Conservation (phyloP, 805 yeast species). For the Jamesozyma hellenica region DNA sequence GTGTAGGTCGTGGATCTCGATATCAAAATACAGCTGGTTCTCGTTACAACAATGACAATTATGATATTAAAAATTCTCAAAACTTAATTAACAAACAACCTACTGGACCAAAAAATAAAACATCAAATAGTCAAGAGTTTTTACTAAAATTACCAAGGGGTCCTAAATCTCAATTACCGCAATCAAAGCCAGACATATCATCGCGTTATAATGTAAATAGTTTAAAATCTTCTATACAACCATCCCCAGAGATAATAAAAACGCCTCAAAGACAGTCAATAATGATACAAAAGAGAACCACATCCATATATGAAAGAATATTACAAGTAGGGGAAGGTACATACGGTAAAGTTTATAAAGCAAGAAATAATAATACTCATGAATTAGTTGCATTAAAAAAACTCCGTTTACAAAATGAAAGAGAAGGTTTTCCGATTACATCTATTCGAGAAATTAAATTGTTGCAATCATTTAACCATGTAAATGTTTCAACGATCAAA, state of each 20-base stretch:
- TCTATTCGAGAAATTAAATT: constrained; percentile 86
- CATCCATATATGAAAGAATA: constrained; percentile 49
- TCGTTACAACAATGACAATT: neutral
- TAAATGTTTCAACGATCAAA: constrained; percentile 65
- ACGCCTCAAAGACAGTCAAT: neutral
- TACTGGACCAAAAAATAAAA: neutral
- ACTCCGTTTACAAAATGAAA: constrained; percentile 72
- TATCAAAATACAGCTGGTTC: neutral
- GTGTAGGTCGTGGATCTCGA: neutral
- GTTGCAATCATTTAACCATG: constrained; percentile 67
- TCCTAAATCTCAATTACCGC: constrained; percentile 10
- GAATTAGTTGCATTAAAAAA: constrained; percentile 79
- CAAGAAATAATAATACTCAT: constrained; percentile 57
- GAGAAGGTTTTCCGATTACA: constrained; percentile 94
- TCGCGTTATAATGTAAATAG: constrained; percentile 4
- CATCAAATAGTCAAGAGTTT: neutral
- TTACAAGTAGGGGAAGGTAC: constrained; percentile 98
- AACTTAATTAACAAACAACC: no score
- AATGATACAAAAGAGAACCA: constrained; percentile 10
- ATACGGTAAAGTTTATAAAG: constrained; percentile 56
- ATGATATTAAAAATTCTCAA: neutral
- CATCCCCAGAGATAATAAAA: neutral
- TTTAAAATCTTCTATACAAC: neutral
- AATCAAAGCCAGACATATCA: neutral
- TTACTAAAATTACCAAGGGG: constrained; percentile 17